phyloP scores from a whole-genome alignment of 495 filamentous ascomycete species.

The Penicillium tannophilum region DNA sequence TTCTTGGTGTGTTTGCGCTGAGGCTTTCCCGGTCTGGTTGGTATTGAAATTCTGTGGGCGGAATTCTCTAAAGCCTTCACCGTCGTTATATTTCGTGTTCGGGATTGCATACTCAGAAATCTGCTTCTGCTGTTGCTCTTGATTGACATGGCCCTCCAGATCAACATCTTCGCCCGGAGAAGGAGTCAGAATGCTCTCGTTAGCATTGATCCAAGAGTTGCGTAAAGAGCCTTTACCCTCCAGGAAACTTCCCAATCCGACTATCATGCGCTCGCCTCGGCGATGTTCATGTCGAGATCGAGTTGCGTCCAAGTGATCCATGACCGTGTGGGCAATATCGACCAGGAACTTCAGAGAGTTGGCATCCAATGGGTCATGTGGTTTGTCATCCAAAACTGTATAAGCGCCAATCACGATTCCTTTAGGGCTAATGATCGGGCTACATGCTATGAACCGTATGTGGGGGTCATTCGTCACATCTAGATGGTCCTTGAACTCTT shows the following conservation, averaged over 20 bases:
- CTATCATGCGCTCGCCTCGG: constrained; percentile 24
- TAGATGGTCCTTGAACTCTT: constrained; percentile 25
- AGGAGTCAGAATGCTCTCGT: neutral
- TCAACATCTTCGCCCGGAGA: neutral
- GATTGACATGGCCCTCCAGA: constrained; percentile 19
- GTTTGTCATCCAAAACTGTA: constrained; percentile 19
- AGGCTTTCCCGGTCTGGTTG: neutral
- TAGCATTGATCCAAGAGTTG: constrained; percentile 16
- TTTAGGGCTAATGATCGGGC: constrained; percentile 22
- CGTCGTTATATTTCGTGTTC: neutral
- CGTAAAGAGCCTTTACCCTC: constrained; percentile 24
- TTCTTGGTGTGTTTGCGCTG: neutral
- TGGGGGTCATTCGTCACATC: constrained; percentile 45
- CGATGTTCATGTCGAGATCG: constrained; percentile 14
- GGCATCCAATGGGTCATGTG: constrained; percentile 12
- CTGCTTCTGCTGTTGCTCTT: constrained; percentile 22
- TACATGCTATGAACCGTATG: constrained; percentile 51
- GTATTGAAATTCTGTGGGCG: constrained; percentile 4
- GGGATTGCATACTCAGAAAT: constrained; percentile 4
- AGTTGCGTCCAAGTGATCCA: constrained; percentile 17
- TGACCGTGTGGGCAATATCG: constrained; percentile 18
- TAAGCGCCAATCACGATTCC: constrained; percentile 19
- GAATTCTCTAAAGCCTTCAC: neutral
- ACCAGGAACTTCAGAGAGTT: constrained; percentile 4
- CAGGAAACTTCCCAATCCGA: constrained; percentile 23